A percentile compares a stretch with the other conserved stretches of the same genome.
Conservation (phyloP, 2,329 filamentous ascomycete species). For the Phyllosticta capitalensis region DNA sequence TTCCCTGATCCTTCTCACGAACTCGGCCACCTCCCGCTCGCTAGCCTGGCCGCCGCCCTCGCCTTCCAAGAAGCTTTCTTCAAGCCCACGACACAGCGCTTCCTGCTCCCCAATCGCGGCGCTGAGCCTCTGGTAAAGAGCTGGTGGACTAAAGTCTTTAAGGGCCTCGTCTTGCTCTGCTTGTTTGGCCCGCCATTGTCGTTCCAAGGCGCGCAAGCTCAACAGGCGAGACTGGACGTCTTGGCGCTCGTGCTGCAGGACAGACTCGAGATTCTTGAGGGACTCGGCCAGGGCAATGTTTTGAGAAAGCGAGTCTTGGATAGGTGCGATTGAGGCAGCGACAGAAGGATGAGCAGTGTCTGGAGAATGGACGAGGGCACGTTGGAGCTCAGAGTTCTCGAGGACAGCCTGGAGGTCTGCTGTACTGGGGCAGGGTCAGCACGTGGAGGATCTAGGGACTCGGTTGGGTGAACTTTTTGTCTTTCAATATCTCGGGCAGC, state of each 20-base stretch:
- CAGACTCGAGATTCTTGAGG: slow-evolving; percentile 51
- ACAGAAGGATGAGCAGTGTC: slow-evolving; percentile 64
- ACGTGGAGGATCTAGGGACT: slow-evolving; percentile 14
- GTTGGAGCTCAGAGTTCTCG: slow-evolving; percentile 55
- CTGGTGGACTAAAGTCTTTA: slow-evolving; percentile 74
- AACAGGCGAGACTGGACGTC: slow-evolving; percentile 73
- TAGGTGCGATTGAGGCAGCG: slow-evolving; percentile 51
- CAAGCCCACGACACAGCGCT: slow-evolving; percentile 66
- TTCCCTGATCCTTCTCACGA: slow-evolving; percentile 72
- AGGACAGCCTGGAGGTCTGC: slow-evolving; percentile 67
- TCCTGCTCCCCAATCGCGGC: slow-evolving; percentile 78
- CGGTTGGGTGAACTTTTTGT: slow-evolving; percentile 57
- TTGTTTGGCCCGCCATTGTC: slow-evolving; percentile 87
- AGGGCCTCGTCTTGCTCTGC: slow-evolving; percentile 79
- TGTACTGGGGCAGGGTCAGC: slow-evolving; percentile 45
- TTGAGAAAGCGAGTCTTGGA: slow-evolving; percentile 55
- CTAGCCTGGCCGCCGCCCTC: slow-evolving; percentile 43
- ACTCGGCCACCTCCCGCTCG: slow-evolving; percentile 78
- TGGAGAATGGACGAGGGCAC: slow-evolving; percentile 61
- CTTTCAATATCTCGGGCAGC: slow-evolving; percentile 66
- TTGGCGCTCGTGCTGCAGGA: slow-evolving; percentile 52
- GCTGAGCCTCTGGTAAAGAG: slow-evolving; percentile 71
- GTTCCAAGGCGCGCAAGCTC: slow-evolving; percentile 73
- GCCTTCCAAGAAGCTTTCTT: slow-evolving; percentile 84
- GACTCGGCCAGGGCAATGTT: slow-evolving; percentile 63